These are phyloP conservation scores for Hyphodiscus sp. DNA, from an alignment of 2,329 filamentous ascomycete species.

Conservation along the genomic window DNA sequence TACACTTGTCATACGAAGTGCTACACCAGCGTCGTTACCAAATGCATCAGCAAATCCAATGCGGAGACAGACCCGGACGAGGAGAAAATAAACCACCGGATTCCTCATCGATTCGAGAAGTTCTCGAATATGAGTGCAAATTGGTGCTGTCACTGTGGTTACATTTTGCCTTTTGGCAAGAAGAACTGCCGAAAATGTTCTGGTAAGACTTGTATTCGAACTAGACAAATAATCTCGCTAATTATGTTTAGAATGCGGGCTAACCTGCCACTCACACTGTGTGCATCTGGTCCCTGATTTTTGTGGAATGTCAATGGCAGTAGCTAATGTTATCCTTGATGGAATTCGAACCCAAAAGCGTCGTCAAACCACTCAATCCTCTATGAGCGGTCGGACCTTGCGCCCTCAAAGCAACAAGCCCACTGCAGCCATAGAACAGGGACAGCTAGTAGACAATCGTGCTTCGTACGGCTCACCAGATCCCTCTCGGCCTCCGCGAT, in stretches of 20 bases:
- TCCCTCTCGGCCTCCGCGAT: slow-evolving; percentile 23
- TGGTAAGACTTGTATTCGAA: slow-evolving; percentile 44
- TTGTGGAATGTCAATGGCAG: slow-evolving; percentile 98
- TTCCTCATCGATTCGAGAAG: slow-evolving; percentile 93
- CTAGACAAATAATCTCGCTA: slow-evolving; percentile 15
- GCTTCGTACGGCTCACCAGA: slow-evolving; percentile 26
- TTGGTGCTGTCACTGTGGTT: slow-evolving; percentile 99
- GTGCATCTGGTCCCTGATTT: slow-evolving; percentile 96
- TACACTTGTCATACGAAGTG: slow-evolving; percentile 99
- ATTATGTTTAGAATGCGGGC: slow-evolving; percentile 64
- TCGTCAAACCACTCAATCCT: slow-evolving; percentile 37
- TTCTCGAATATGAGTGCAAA: slow-evolving; percentile 98
- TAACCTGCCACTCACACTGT: slow-evolving; percentile 87
- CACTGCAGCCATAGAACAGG: slow-evolving; percentile 11
- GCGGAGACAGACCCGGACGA: slow-evolving; percentile 97
- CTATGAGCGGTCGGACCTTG: slow-evolving; percentile 23
- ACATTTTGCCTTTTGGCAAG: slow-evolving; percentile 87
- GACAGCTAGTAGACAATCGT: slow-evolving; percentile 15
- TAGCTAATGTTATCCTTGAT: slow-evolving; percentile 86
- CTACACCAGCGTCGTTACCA: slow-evolving; percentile 93
- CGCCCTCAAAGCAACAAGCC: slow-evolving; percentile 23
- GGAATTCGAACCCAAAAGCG: slow-evolving; percentile 77
- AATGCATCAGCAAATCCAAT: slow-evolving; percentile 99
- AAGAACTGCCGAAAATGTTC: slow-evolving; percentile 92
- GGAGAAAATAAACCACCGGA: slow-evolving; percentile 99